Evolutionary conservation across 1,139 yeast species (phyloP).

Genomic region (Arxiozyma bovina): DNA sequence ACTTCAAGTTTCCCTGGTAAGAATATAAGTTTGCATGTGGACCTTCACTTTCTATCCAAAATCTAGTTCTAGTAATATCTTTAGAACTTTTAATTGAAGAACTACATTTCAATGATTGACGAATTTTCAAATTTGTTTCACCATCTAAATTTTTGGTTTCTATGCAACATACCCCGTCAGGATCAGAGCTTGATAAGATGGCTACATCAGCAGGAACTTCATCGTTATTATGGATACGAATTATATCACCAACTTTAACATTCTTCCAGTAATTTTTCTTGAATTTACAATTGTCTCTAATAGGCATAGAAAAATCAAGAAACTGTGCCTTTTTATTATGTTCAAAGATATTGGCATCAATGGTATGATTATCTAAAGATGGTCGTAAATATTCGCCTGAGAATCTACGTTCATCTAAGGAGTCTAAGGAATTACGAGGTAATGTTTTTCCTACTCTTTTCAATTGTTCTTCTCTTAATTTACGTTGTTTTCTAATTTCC

Average conservation of each 20-base stretch:
- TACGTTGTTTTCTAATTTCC: conserved; percentile 22
- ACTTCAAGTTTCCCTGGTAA: conserved; percentile 56
- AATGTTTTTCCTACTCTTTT: conserved; percentile 12
- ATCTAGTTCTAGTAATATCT: conserved; percentile 66
- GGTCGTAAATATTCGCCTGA: conserved; percentile 25
- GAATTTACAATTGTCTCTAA: conserved; percentile 37
- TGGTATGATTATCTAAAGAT: conserved; percentile 13
- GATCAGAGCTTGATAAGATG: conserved; percentile 70
- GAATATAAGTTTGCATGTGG: conserved; percentile 77
- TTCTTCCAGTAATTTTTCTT: conserved; percentile 78
- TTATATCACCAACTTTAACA: conserved; percentile 80
- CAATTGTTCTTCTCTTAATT: conserved; percentile 8
- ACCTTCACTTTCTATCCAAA: conserved; percentile 85
- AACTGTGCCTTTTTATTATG: conserved; percentile 15
- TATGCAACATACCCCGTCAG: conserved; percentile 83
- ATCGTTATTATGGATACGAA: conserved; percentile 76
- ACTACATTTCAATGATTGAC: conserved; percentile 67
- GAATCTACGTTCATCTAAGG: conserved; percentile 23
- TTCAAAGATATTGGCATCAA: conserved; percentile 15
- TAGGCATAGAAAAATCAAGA: conserved; percentile 23
- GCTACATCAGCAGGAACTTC: conserved; percentile 90
- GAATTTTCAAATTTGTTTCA: conserved; percentile 83
- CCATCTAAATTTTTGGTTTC: conserved; percentile 96
- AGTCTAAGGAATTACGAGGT: conserved; percentile 28
- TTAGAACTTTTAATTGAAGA: conserved; percentile 51